phyloP scores from a whole-genome alignment of 2,329 filamentous ascomycete genomes.

The Colletotrichum shisoi region DNA sequence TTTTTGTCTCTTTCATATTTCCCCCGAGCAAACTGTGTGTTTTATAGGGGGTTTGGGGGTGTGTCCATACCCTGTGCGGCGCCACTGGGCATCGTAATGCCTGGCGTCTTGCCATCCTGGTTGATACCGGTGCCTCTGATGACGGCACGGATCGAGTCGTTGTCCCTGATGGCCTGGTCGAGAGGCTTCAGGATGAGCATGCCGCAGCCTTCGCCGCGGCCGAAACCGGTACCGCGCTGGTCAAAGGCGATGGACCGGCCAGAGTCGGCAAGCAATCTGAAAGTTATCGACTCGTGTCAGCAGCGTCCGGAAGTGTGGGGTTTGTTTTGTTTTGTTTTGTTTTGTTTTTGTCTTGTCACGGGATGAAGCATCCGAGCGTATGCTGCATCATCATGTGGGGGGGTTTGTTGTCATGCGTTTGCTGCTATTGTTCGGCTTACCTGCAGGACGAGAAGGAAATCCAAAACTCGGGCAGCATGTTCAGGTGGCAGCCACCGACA shows the following conservation, averaged over 20 bases:
- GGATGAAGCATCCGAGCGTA: background rate
- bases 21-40: too few relatives aligned
- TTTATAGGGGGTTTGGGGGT: background rate
- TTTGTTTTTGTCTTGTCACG: background rate
- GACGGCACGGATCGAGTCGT: constrained; percentile 62
- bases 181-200: constrained; percentile 66
- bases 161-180: constrained; percentile 61
- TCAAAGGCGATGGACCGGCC: constrained; percentile 58
- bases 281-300: constrained; percentile 22
- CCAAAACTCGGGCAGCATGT: constrained; percentile 58
- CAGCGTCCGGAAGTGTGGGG: background rate
- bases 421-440: constrained; percentile 42
- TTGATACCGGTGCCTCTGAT: constrained; percentile 61
- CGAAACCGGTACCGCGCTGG: constrained; percentile 58
- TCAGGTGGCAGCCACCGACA: constrained; percentile 58
- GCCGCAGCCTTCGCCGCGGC: constrained; percentile 66
- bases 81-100: constrained; percentile 64
- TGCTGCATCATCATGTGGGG: background rate
- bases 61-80: constrained; percentile 52
- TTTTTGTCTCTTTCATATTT: background rate
- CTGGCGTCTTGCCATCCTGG: constrained; percentile 64
- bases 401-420: too few relatives aligned
- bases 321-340: too few relatives aligned
- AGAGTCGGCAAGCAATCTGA: constrained; percentile 58
- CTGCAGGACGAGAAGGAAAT: constrained; percentile 56